These are phyloP conservation scores for Metrosideros polymorpha DNA, from an alignment of 441 rosid genomes.

Conservation along the genomic window DNA sequence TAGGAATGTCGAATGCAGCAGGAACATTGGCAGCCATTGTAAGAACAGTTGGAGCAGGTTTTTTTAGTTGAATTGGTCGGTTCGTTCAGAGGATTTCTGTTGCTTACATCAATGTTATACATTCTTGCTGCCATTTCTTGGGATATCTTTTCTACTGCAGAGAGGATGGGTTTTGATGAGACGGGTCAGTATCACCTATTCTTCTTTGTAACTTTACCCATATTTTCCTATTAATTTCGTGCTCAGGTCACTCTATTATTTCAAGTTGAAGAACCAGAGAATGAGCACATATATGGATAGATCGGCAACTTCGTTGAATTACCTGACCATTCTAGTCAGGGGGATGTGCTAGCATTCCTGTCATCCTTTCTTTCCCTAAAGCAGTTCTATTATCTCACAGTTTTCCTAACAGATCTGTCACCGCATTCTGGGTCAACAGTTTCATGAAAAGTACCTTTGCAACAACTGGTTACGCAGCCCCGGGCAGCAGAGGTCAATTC, in stretches of 20 bases:
- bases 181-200: constrained; percentile 23
- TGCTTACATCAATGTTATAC: constrained; percentile 66
- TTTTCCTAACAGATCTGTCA: not conserved
- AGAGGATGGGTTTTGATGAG: constrained; percentile 64
- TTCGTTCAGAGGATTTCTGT: constrained; percentile 84
- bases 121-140: constrained; percentile 67
- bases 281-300: too few species aligned
- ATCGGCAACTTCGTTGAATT: not conserved
- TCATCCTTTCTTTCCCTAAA: not conserved
- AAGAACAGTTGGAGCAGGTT: constrained; percentile 95
- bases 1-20: constrained; percentile 80
- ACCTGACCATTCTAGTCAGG: not conserved
- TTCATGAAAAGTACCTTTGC: not conserved
- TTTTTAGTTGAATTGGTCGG: constrained; percentile 81
- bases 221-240: not conserved
- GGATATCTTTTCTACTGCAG: constrained; percentile 69
- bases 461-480: not conserved
- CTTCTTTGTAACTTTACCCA: not conserved
- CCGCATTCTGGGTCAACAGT: not conserved
- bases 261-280: not conserved
- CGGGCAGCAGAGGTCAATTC: not conserved
- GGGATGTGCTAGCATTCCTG: not conserved
- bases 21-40: constrained; percentile 86
- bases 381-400: not conserved
- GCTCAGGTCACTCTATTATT: not conserved